These are phyloP conservation scores for Fusarium liriodendri DNA, from an alignment of 2,329 filamentous ascomycete species.

Conservation along the genomic window DNA sequence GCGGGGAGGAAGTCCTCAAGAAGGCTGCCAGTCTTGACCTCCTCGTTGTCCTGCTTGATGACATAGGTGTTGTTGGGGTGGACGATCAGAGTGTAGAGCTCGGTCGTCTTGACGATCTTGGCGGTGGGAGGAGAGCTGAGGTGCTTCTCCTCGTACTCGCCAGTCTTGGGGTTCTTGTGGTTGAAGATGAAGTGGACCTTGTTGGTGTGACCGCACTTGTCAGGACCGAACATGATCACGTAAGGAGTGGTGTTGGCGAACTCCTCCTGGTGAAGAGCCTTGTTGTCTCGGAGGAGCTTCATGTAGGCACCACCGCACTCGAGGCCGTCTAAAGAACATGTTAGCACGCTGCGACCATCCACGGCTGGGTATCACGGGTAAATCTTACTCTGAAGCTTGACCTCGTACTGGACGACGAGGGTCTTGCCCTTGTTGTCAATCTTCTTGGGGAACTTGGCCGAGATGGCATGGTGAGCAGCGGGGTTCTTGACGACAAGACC, in stretches of 20 bases:
- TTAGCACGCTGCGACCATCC: conserved; percentile 27
- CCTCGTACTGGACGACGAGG: conserved; percentile 97
- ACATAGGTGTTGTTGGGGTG: conserved; percentile 96
- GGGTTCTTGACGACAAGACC: conserved; percentile 98
- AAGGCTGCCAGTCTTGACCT: conserved; percentile 88
- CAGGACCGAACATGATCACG: conserved; percentile 99
- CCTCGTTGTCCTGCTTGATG: conserved; percentile 91
- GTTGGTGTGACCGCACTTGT: conserved; percentile 99
- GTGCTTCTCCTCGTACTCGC: conserved; percentile 99
- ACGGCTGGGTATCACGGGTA: background rate
- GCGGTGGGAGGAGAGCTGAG: conserved; percentile 85
- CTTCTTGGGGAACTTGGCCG: conserved; percentile 96
- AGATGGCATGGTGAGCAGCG: conserved; percentile 98
- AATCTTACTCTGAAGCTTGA: conserved; percentile 93
- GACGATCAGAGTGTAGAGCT: conserved; percentile 96
- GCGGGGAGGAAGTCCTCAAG: conserved; percentile 92
- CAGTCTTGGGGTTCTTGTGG: conserved; percentile 99
- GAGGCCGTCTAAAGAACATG: conserved; percentile 77
- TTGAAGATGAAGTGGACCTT: conserved; percentile 99
- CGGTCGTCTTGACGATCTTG: conserved; percentile 89
- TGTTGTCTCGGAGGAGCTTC: conserved; percentile 98
- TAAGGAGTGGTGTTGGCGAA: conserved; percentile 98
- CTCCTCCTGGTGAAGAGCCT: conserved; percentile 95
- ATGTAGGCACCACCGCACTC: conserved; percentile 99
- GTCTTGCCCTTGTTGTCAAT: conserved; percentile 98